Conservation (phyloP, 2,329 filamentous ascomycete species). For the Davidsoniella eucalypti region DNA sequence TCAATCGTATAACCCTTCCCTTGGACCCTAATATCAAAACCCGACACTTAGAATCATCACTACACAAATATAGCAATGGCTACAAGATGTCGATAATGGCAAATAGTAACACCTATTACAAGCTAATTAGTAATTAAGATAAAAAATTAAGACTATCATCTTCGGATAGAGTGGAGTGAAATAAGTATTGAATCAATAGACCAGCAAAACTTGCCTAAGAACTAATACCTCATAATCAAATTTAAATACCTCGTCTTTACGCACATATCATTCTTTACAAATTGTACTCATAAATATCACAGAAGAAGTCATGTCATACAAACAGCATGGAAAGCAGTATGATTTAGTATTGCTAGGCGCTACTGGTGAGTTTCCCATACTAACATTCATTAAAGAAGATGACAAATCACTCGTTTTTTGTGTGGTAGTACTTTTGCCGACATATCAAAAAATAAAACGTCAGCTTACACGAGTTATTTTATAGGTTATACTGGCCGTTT, state of each 20-base stretch:
- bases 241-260: background rate
- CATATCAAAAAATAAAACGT: background rate
- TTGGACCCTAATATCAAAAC: too few species aligned
- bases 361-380: slow-evolving; percentile 28
- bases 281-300: background rate
- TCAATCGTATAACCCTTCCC: too few species aligned
- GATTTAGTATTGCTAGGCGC: slow-evolving; percentile 42
- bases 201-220: background rate
- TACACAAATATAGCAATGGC: too few species aligned
- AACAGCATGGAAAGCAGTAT: slow-evolving; percentile 23
- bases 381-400: background rate
- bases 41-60: too few species aligned
- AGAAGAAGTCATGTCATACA: background rate
- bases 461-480: background rate
- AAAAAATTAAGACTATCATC: too few species aligned
- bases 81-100: too few species aligned
- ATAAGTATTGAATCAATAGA: background rate
- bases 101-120: too few species aligned
- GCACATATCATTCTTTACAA: too few species aligned
- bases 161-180: background rate
- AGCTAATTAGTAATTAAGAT: too few species aligned
- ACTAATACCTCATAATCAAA: background rate
- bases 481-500: slow-evolving; percentile 69
- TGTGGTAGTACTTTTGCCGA: too few species aligned
- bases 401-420: too few species aligned